Evolutionary conservation across 352 stramenopile species (phyloP), one percentile per base, ranked within the genome.

Genomic region (Globisporangium uncinulatum): DNA sequence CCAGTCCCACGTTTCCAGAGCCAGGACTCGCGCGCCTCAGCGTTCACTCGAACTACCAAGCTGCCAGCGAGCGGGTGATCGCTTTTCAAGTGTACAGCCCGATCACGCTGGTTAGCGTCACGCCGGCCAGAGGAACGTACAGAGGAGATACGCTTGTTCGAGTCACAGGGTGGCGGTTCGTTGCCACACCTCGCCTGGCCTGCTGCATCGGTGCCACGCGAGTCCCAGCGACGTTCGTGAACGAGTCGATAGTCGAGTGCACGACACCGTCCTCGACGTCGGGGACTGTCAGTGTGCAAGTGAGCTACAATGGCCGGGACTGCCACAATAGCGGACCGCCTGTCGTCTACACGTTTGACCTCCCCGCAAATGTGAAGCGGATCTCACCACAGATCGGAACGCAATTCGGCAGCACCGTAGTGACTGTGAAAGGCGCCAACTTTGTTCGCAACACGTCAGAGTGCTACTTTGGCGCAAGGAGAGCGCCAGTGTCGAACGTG

Each of bases 201-300:
- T 96, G 87, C 46, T 87, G 80, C 42, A 94, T 96, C 65, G 70
- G 67, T 29, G 59, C 67, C 13, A 48, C 62, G n/a, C 61, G 51
- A 0, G 73, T 88, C 6, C 62, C 68, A 47, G 83, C 81, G 29
- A 74, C 70, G 1, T 90, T 89, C 55, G 63, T 86, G 17, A 95
- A 92, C 36, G 56, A 71, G 1, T 83, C 83, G 44, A 13, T 67
- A 24, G 49, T 94, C 4, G 62, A 74, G 31, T 95, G 87, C 50
- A 54, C 54, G 1, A 74, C 83, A 1, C 81, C 83, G 29, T 53
- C 10, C 34, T 39, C 34, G 7, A 56, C 34, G 59, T 73, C 19
- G 43, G 50, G 49, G 0, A 54, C 20, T 2, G 62, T 69, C 10
- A 36, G 21, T 11, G 43, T 95, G 1, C 62, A 49, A 41, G 64